A percentile compares a stretch with the other conserved stretches of the same genome.
Evolutionary conservation across 208 protist genomes (phyloP).

Genomic region (Phytomonas francai): DNA sequence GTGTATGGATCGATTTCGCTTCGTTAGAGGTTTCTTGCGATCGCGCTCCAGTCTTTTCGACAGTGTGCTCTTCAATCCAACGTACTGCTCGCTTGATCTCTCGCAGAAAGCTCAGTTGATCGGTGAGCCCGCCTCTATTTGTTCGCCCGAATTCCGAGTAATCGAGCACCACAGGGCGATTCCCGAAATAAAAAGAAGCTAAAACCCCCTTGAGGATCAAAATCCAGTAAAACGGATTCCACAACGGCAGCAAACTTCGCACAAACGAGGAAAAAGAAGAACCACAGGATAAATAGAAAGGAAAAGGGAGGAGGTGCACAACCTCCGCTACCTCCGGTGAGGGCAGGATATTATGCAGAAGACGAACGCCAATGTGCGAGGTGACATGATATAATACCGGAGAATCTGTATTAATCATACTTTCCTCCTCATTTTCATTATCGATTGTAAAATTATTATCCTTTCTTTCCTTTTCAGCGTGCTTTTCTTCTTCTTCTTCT

Average conservation of each 20-base stretch:
- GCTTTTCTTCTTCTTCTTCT: slow-evolving; percentile 1
- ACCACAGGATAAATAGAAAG: too few species aligned
- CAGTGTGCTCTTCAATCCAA: slow-evolving; percentile 18
- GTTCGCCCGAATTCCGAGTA: slow-evolving; percentile 57
- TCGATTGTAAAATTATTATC: too few species aligned
- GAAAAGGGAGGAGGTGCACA: slow-evolving; percentile 20
- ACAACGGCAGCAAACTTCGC: slow-evolving; percentile 26
- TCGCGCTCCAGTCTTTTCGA: neutral
- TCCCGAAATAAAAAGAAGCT: slow-evolving; percentile 37
- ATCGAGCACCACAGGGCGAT: slow-evolving; percentile 31
- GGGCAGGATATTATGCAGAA: slow-evolving; percentile 70
- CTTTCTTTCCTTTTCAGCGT: neutral
- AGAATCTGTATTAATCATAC: slow-evolving; percentile 12
- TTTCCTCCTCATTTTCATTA: too few species aligned
- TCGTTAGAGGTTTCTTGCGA: neutral
- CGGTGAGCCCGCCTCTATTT: slow-evolving; percentile 49
- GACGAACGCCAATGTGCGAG: slow-evolving; percentile 48
- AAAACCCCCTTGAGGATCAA: slow-evolving; percentile 50
- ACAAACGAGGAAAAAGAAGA: too few species aligned
- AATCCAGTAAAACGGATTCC: slow-evolving; percentile 61
- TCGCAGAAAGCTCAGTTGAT: slow-evolving; percentile 60
- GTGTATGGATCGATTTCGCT: neutral
- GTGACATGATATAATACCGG: slow-evolving; percentile 45
- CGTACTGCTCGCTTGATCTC: slow-evolving; percentile 59
- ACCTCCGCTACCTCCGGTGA: slow-evolving; percentile 74